Base-by-base conservation (phyloP, 1,284 basidiomycete genomes). In the Jaminaea rosea region DNA sequence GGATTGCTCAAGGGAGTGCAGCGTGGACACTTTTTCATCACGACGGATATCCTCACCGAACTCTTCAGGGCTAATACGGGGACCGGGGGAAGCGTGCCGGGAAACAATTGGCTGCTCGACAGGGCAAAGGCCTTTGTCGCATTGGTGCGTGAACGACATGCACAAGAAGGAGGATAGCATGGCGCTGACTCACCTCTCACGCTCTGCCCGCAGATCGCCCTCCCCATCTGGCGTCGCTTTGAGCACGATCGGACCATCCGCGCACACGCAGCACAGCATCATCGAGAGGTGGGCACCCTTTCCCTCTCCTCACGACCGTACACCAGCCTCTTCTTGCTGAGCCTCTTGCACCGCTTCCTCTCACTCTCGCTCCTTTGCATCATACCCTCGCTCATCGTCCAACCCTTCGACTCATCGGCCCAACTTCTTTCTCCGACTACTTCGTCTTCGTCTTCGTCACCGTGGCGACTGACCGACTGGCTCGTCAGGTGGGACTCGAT, bases 401-500 rank as follows among this genome's bases (percentile, higher is more conserved):
- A 56, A 4, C 47, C 29, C 39, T 71, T 71, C 26, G 66, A 71
- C 29, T 60, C 65, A 4, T 71, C 68, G 4, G 60, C 59, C 15
- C 26, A 53, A 17, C 51, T 71, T 7, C 53, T 52, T 2, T 17
- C 45, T 45, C 55, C 2, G 5, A 39, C 28, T 2, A 10, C 0
- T 53, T 47, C 29, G 31, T 37, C 1, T 42, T 55, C 59, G 3
- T 47, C 71, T 0, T n/a, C n/a, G n/a, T n/a, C n/a, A n/a, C n/a
- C n/a, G n/a, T n/a, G n/a, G n/a, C n/a, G n/a, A n/a, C n/a, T n/a
- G n/a, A n/a, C n/a, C n/a, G n/a, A n/a, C n/a, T n/a, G n/a, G n/a
- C 69, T 75, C 1, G 76, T 88, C n/a, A 82, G 90, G 57, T 97
- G 93, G 93, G 93, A 97, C 69, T 79, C 80, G 1, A 80, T 96